Evolutionary conservation across 2,329 filamentous ascomycete species (phyloP).

Genomic region (Lachnellula suecica): DNA sequence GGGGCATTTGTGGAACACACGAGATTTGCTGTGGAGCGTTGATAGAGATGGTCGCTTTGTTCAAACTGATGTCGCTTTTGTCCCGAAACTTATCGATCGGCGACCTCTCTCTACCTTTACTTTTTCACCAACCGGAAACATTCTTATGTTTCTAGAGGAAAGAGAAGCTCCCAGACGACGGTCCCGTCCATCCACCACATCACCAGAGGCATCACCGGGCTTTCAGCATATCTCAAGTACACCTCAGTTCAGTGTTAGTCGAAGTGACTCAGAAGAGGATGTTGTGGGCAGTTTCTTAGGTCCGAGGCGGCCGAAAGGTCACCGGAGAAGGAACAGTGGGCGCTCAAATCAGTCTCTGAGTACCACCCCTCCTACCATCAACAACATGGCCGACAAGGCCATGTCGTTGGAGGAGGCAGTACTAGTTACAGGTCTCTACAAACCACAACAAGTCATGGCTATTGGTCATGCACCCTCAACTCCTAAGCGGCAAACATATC

Average conservation of each 20-base stretch:
- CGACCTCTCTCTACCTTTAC: conserved; percentile 60
- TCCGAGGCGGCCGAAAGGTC: conserved; percentile 39
- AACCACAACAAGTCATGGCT: conserved; percentile 61
- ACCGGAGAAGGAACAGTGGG: conserved; percentile 44
- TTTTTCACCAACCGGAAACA: conserved; percentile 59
- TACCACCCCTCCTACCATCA: conserved; percentile 49
- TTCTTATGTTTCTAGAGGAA: conserved; percentile 62
- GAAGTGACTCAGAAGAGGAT: conserved; percentile 66
- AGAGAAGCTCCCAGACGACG: conserved; percentile 45
- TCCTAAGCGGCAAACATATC: conserved; percentile 50
- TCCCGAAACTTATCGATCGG: conserved; percentile 61
- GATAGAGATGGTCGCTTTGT: conserved; percentile 61
- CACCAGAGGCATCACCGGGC: conserved; percentile 21
- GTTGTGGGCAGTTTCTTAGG: conserved; percentile 60
- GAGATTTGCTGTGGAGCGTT: conserved; percentile 66
- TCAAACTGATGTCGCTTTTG: conserved; percentile 65
- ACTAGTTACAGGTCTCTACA: conserved; percentile 55
- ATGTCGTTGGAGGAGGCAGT: conserved; percentile 59
- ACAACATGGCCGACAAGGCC: conserved; percentile 40
- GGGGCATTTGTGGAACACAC: conserved; percentile 61
- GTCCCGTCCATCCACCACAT: conserved; percentile 35
- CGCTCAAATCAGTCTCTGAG: conserved; percentile 47
- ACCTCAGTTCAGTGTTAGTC: conserved; percentile 54
- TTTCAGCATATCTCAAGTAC: conserved; percentile 44
- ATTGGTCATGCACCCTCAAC: conserved; percentile 56